phyloP scores from a whole-genome alignment of 2,329 filamentous ascomycete species.

The Diplodia sapinea region DNA sequence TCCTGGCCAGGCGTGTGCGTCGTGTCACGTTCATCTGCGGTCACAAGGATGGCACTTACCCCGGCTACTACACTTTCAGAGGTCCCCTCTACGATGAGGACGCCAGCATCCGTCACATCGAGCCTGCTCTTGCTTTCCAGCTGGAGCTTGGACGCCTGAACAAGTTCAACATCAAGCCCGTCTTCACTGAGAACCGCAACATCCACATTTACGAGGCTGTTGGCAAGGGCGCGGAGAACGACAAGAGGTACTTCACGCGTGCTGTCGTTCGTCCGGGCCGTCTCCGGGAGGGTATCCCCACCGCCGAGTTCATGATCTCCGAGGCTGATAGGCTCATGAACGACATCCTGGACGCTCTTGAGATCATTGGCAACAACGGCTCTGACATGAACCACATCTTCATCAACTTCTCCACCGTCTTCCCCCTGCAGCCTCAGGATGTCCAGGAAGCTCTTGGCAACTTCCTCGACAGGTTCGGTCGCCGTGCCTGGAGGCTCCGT shows the following conservation, averaged over 20 bases:
- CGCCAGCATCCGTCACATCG: constrained; percentile 93
- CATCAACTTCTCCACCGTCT: constrained; percentile 98
- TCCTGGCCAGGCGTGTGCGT: constrained; percentile 80
- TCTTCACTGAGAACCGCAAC: constrained; percentile 98
- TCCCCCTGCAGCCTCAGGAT: constrained; percentile 86
- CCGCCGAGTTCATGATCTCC: constrained; percentile 97
- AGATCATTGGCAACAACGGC: constrained; percentile 99
- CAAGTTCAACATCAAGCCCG: constrained; percentile 97
- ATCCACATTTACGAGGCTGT: constrained; percentile 98
- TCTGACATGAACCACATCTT: constrained; percentile 99
- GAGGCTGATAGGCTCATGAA: constrained; percentile 97
- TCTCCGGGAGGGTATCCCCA: constrained; percentile 95
- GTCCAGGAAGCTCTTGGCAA: constrained; percentile 92
- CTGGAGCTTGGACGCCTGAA: constrained; percentile 91
- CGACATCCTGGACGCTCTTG: constrained; percentile 94
- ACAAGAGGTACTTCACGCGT: constrained; percentile 98
- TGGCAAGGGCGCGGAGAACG: constrained; percentile 91
- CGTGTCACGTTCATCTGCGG: constrained; percentile 96
- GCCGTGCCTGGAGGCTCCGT: constrained; percentile 92
- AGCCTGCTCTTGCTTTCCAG: constrained; percentile 97
- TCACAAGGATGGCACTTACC: constrained; percentile 90
- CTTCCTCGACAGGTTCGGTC: constrained; percentile 95
- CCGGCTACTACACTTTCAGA: constrained; percentile 98
- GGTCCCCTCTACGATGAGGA: constrained; percentile 89
- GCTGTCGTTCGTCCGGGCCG: constrained; percentile 93